Evolutionary conservation across 2,329 filamentous ascomycete genomes (phyloP).

Genomic region (Chaetomium sp.): DNA sequence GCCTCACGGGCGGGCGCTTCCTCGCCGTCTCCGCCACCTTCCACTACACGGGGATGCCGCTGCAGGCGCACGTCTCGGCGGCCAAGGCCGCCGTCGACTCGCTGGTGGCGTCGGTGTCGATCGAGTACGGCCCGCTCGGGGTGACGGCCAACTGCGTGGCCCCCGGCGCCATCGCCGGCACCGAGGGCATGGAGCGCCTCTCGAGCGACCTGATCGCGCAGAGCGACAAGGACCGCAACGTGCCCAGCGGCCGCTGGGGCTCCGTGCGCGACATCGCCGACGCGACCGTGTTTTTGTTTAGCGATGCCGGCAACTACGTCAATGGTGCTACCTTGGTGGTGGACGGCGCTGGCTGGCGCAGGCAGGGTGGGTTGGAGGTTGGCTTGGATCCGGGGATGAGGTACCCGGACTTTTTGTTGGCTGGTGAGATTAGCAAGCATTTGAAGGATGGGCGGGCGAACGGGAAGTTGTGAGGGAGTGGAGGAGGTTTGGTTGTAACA

Average conservation of each 20-base stretch:
- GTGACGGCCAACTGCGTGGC: slow-evolving; percentile 87
- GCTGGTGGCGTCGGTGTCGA: slow-evolving; percentile 73
- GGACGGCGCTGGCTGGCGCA: slow-evolving; percentile 62
- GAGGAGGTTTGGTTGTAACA: not conserved
- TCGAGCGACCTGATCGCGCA: slow-evolving; percentile 45
- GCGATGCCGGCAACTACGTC: slow-evolving; percentile 81
- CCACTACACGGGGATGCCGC: slow-evolving; percentile 82
- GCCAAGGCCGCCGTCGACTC: slow-evolving; percentile 92
- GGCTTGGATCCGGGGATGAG: slow-evolving; percentile 52
- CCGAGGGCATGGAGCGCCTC: slow-evolving; percentile 75
- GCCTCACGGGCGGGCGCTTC: slow-evolving; percentile 76
- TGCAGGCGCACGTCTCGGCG: slow-evolving; percentile 87
- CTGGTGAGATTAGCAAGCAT: slow-evolving; percentile 44
- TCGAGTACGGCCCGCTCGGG: slow-evolving; percentile 88
- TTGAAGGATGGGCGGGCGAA: slow-evolving; percentile 44
- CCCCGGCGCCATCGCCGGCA: slow-evolving; percentile 81
- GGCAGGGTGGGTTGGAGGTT: slow-evolving; percentile 50
- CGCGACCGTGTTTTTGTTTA: slow-evolving; percentile 86
- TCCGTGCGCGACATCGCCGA: slow-evolving; percentile 87
- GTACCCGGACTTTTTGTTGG: slow-evolving; percentile 56
- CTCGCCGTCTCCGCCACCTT: slow-evolving; percentile 89
- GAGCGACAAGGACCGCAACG: slow-evolving; percentile 39
- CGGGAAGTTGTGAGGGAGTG: slow-evolving; percentile 30
- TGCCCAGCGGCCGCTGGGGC: slow-evolving; percentile 78
- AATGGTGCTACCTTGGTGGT: slow-evolving; percentile 82